These are phyloP conservation scores for Galerina sulciceps DNA, from an alignment of 768 basidiomycete species.

Conservation along the genomic window DNA sequence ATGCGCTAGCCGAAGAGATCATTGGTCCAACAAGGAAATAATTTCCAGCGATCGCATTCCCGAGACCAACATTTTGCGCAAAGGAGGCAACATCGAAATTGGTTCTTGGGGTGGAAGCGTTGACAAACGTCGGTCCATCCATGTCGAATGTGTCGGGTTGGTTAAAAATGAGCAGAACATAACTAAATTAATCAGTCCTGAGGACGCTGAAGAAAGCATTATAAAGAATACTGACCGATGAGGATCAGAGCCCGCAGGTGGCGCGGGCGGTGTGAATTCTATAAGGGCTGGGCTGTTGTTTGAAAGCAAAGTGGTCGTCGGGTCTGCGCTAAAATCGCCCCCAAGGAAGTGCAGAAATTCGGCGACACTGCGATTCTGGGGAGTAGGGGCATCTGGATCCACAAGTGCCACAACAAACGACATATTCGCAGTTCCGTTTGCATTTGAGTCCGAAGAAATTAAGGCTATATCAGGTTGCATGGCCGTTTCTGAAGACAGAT, in stretches of 20 bases:
- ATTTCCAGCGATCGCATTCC: constrained; percentile 43
- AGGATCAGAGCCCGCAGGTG: constrained; percentile 44
- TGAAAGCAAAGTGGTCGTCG: constrained; percentile 31
- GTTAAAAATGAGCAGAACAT: constrained; percentile 37
- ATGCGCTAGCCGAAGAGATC: constrained; percentile 6
- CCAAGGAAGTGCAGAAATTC: constrained; percentile 47
- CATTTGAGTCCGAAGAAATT: constrained; percentile 25
- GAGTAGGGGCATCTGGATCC: constrained; percentile 49
- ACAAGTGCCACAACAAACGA: constrained; percentile 43
- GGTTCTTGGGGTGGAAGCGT: constrained; percentile 34
- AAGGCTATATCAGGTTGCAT: constrained; percentile 36
- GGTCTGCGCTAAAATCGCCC: constrained; percentile 37
- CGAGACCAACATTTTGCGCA: constrained; percentile 34
- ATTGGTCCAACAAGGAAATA: constrained; percentile 45
- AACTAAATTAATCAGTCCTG: constrained; percentile 23
- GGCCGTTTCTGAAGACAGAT: constrained; percentile 31
- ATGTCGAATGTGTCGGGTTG: constrained; percentile 36
- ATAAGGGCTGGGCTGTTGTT: constrained; percentile 44
- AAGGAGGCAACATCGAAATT: constrained; percentile 46
- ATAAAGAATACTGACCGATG: constrained; percentile 39
- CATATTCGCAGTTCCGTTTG: constrained; percentile 22
- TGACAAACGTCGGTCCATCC: constrained; percentile 32
- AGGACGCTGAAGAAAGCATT: neutral
- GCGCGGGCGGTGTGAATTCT: constrained; percentile 42
- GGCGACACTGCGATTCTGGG: constrained; percentile 36